A percentile compares a stretch with the other conserved stretches of the same genome.
Evolutionary conservation across 345 rosid species (phyloP).

Genomic region (Cardiospermum halicacabum): DNA sequence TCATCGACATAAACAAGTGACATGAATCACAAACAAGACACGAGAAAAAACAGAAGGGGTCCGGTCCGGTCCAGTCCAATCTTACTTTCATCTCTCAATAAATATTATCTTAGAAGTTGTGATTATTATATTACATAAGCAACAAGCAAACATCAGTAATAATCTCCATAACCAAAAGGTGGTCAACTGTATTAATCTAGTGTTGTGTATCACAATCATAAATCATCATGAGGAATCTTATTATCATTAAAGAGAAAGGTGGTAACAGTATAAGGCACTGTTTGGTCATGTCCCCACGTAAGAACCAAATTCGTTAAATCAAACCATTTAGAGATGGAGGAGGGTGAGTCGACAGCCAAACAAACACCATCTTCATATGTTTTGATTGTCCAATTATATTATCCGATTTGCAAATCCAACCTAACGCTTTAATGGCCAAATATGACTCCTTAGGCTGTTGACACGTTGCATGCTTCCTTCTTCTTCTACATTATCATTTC

Average conservation of each 20-base stretch:
- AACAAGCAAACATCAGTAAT: too few relatives aligned
- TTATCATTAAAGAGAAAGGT: not conserved
- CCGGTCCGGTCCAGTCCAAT: not conserved
- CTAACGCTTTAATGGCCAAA: not conserved
- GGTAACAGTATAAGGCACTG: too few relatives aligned
- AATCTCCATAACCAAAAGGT: too few relatives aligned
- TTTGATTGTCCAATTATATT: not conserved
- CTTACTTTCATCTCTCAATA: too few relatives aligned
- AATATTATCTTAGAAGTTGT: too few relatives aligned
- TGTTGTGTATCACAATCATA: too few relatives aligned
- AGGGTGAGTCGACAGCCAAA: slow-evolving; percentile 13
- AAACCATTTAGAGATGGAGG: slow-evolving; percentile 7
- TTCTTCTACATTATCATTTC: too few relatives aligned
- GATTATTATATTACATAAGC: too few relatives aligned
- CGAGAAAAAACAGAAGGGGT: not conserved
- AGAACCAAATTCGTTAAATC: not conserved
- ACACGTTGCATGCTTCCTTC: not conserved
- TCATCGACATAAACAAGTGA: not conserved
- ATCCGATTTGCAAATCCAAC: slow-evolving; percentile 8
- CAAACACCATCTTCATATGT: not conserved
- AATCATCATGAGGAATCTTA: not conserved
- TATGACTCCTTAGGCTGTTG: not conserved
- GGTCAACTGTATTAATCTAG: not conserved
- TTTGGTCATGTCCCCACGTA: not conserved
- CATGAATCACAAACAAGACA: not conserved